A percentile compares a stretch with the other conserved stretches of the same genome.
These are phyloP conservation scores for Aspergillus haitiensis DNA, from an alignment of 495 filamentous ascomycete species.

Conservation along the genomic window DNA sequence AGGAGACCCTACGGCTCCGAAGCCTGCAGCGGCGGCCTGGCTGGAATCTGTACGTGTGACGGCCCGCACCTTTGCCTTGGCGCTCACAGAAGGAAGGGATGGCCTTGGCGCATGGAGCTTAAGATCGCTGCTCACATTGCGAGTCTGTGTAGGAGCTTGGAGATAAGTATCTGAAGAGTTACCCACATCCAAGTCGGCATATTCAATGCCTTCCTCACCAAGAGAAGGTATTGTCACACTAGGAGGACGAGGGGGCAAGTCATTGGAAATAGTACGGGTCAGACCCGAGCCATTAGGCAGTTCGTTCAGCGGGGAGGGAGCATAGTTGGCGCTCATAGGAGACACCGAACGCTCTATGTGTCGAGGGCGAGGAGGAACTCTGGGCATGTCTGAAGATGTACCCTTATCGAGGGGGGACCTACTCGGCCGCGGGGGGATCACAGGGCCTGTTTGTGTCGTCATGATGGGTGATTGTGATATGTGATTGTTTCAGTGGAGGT, in stretches of 20 bases:
- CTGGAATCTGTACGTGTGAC: slow-evolving; percentile 89
- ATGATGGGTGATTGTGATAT: slow-evolving; percentile 30
- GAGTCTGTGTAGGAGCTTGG: slow-evolving; percentile 60
- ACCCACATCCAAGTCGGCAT: slow-evolving; percentile 60
- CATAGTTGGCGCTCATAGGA: slow-evolving; percentile 73
- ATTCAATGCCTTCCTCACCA: slow-evolving; percentile 88
- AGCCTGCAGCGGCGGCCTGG: slow-evolving; percentile 76
- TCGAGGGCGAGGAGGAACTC: slow-evolving; percentile 68
- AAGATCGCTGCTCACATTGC: slow-evolving; percentile 75
- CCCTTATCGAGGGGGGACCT: slow-evolving; percentile 48
- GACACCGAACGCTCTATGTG: slow-evolving; percentile 75
- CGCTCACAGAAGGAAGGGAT: slow-evolving; percentile 72
- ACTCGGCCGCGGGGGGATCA: slow-evolving; percentile 52
- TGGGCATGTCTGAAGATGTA: slow-evolving; percentile 41
- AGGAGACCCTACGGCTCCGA: slow-evolving; percentile 63
- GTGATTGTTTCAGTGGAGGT: slow-evolving; percentile 4
- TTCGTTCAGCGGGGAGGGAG: slow-evolving; percentile 84
- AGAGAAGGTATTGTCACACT: slow-evolving; percentile 81
- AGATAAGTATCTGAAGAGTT: slow-evolving; percentile 42
- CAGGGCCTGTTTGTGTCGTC: slow-evolving; percentile 48
- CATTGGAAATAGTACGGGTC: slow-evolving; percentile 48
- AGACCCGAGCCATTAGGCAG: slow-evolving; percentile 48
- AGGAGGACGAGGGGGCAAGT: slow-evolving; percentile 60
- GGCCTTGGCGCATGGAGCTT: slow-evolving; percentile 91
- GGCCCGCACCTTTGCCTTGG: slow-evolving; percentile 72